phyloP scores from a whole-genome alignment of 495 filamentous ascomycete genomes.

The Podospora appendiculata region DNA sequence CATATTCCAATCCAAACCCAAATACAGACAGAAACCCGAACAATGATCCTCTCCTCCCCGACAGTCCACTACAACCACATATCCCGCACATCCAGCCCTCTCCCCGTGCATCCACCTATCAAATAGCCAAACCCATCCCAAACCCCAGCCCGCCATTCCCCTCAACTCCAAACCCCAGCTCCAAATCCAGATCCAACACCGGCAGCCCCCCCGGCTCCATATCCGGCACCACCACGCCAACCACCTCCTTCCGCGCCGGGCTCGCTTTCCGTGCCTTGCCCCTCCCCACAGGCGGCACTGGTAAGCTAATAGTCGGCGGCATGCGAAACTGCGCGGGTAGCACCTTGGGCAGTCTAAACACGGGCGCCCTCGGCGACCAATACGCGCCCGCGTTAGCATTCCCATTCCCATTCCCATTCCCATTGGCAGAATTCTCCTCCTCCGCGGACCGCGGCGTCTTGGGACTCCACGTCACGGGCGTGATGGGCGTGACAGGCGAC shows the following conservation, averaged over 20 bases:
- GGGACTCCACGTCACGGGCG: not conserved
- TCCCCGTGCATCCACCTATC: too few species aligned
- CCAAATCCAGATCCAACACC: not conserved
- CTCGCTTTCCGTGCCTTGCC: not conserved
- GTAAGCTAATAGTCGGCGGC: not conserved
- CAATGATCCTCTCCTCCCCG: too few species aligned
- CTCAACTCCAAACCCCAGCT: too few species aligned
- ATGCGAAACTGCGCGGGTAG: not conserved
- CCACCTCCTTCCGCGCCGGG: not conserved
- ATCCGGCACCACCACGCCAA: not conserved
- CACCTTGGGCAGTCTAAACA: not conserved
- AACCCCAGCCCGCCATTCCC: too few species aligned
- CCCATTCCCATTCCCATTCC: not conserved
- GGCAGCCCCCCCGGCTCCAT: not conserved
- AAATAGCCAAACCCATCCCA: too few species aligned
- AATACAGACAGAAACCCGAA: too few species aligned
- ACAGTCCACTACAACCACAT: too few species aligned
- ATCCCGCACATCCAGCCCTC: too few species aligned
- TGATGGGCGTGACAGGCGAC: conserved; percentile 13
- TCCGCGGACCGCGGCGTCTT: not conserved
- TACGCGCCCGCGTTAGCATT: not conserved
- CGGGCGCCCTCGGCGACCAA: not conserved
- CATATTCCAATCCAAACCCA: too few species aligned
- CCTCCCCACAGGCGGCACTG: not conserved
- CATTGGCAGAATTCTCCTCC: not conserved